These are phyloP conservation scores for Claviceps arundinis DNA, from an alignment of 2,329 filamentous ascomycete species.

Conservation along the genomic window DNA sequence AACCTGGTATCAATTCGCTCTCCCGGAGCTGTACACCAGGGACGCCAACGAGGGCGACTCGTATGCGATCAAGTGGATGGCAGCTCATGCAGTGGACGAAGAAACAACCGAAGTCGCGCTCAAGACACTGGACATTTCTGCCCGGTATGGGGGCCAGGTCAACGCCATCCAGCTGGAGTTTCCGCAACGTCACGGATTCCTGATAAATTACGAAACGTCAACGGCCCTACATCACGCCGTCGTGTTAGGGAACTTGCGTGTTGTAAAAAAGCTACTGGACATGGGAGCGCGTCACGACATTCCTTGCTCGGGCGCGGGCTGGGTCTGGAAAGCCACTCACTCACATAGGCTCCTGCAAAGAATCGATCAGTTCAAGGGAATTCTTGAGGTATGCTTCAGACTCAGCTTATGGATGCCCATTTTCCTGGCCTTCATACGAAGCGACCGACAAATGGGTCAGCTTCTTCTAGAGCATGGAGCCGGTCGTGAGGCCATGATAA, in stretches of 20 bases:
- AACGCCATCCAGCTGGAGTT: neutral
- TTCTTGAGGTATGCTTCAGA: neutral
- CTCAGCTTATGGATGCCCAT: neutral
- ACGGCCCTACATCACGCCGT: conserved; percentile 3
- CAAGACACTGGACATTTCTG: neutral
- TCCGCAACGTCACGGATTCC: neutral
- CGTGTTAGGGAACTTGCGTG: neutral
- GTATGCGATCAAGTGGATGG: conserved; percentile 3
- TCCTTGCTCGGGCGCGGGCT: neutral
- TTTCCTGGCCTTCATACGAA: neutral
- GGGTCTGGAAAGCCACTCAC: neutral
- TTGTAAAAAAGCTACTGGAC: neutral
- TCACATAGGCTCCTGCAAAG: neutral
- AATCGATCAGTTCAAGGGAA: neutral
- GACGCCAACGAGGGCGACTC: conserved; percentile 1
- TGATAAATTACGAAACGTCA: neutral
- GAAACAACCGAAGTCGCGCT: neutral
- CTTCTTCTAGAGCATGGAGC: neutral
- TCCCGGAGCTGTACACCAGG: neutral
- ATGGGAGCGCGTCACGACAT: neutral
- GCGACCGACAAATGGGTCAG: neutral
- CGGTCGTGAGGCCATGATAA: neutral
- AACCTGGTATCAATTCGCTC: neutral
- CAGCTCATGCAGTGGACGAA: neutral
- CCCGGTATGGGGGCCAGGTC: neutral